Evolutionary conservation across 1,139 yeast genomes (phyloP), one percentile per base, ranked within the genome.

Genomic region (Suhomyces kunorum): DNA sequence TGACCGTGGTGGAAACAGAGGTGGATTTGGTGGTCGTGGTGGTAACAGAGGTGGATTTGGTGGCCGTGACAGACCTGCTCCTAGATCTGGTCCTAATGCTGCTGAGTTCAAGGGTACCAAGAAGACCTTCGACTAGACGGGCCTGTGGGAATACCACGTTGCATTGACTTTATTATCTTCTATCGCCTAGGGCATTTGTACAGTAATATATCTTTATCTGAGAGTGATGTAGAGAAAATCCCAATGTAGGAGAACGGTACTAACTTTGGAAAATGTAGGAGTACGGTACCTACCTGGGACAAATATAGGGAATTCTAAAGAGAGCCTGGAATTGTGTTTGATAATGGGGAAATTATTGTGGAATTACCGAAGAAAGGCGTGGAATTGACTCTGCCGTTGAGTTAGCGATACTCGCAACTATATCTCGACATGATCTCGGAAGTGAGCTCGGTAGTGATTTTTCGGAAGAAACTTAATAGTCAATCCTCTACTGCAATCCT

Each of bases 61-160:
- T 38, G 68, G 69, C 46, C 54, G 60, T 35, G 78, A 63, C 64
- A 74, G 68, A 71, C 71, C 78, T 34, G 80, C 81, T 54, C 81
- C 86, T 58, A 77, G 83, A 76, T 63, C 76, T 48, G 69, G 77
- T 53, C 78, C 81, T 61, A 69, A 74, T 59, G 62, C 76, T 50
- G 72, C 79, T 58, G 76, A 81, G 61, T 81, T 86, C 80, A 71
- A 77, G 69, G 87, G 90, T 61, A 75, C 78, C 64, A 85, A 84
- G 73, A 85, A 80, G 67, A 83, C 90, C 47, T 85, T 85, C 59
- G 90, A 84, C 66, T 83, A 78, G 31, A 24, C 20, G 20, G n/a
- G 8, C 30, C 7, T 28, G 23, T 27, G 19, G 4, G 18, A 14
- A 22, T 13, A 13, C 12, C 26, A 14, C 34, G 22, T 31, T 29